Conservation (phyloP, 805 yeast genomes). For the Kluyveromyces dobzhanskii region DNA sequence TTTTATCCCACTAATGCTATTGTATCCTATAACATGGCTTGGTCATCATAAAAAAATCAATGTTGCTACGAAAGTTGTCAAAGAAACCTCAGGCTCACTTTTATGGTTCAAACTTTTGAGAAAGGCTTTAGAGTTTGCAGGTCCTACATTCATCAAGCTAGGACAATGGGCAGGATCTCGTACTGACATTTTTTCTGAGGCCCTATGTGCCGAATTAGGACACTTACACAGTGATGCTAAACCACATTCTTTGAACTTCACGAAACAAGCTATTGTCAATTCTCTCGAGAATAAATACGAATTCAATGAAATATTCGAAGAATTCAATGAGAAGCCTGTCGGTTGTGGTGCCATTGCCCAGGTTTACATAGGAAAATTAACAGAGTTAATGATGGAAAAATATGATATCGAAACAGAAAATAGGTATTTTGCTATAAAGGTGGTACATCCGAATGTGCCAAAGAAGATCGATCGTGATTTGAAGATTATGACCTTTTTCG, state of each 20-base stretch:
- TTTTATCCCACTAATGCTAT: slow-evolving; percentile 59
- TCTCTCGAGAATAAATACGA: slow-evolving; percentile 45
- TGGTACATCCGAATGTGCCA: slow-evolving; percentile 82
- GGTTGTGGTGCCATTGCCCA: slow-evolving; percentile 99
- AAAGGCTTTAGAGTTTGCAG: slow-evolving; percentile 69
- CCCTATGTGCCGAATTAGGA: slow-evolving; percentile 68
- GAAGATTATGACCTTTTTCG: slow-evolving; percentile 75
- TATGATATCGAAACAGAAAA: slow-evolving; percentile 20
- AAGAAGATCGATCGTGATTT: slow-evolving; percentile 69
- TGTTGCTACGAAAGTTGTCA: slow-evolving; percentile 11
- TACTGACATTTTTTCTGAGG: slow-evolving; percentile 81
- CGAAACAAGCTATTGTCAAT: slow-evolving; percentile 48
- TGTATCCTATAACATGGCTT: slow-evolving; percentile 50
- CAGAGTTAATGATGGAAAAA: slow-evolving; percentile 35
- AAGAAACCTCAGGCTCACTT: slow-evolving; percentile 51
- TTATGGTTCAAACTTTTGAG: slow-evolving; percentile 66
- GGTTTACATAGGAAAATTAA: slow-evolving; percentile 70
- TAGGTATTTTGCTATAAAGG: slow-evolving; percentile 78
- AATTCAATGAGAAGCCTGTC: slow-evolving; percentile 63
- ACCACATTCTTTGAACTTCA: slow-evolving; percentile 56
- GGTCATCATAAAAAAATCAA: slow-evolving; percentile 15
- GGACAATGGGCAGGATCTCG: slow-evolving; percentile 99
- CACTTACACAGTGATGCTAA: slow-evolving; percentile 76
- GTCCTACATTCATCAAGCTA: slow-evolving; percentile 83
- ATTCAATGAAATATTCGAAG: slow-evolving; percentile 73